Evolutionary conservation across 2,329 filamentous ascomycete genomes (phyloP).

Genomic region (Colletotrichum lupini): DNA sequence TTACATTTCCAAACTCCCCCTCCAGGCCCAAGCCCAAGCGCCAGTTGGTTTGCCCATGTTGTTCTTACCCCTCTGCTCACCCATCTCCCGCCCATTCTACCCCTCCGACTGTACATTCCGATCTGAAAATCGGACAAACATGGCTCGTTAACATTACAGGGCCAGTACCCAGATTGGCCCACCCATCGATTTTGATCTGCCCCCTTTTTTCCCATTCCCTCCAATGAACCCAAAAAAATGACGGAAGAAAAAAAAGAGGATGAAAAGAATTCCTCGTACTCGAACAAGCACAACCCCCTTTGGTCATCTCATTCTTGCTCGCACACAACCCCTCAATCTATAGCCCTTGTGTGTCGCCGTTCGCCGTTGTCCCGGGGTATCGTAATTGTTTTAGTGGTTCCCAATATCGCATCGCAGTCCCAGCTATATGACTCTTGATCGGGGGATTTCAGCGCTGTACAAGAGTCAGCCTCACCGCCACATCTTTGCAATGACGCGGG

Average conservation of each 20-base stretch:
- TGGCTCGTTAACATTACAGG: constrained; percentile 34
- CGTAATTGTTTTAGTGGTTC: constrained; percentile 28
- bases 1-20: constrained; percentile 29
- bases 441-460: constrained; percentile 10
- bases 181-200: constrained; percentile 20
- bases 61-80: constrained; percentile 9
- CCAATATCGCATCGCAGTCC: constrained; percentile 10
- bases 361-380: constrained; percentile 34
- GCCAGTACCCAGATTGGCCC: constrained; percentile 33
- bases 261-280: constrained; percentile 27
- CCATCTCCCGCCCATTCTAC: neutral
- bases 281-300: constrained; percentile 18
- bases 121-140: constrained; percentile 32
- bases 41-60: constrained; percentile 24
- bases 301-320: constrained; percentile 9
- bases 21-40: constrained; percentile 12
- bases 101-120: constrained; percentile 21
- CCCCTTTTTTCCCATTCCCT: constrained; percentile 18
- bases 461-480: constrained; percentile 26
- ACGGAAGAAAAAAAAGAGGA: constrained; percentile 8
- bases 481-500: constrained; percentile 11
- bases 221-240: neutral
- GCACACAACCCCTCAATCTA: constrained; percentile 1
- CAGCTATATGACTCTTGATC: constrained; percentile 23
- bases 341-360: constrained; percentile 26